Base-by-base conservation (phyloP, 2,329 filamentous ascomycete species). In the Pestalotiopsis sp. region DNA sequence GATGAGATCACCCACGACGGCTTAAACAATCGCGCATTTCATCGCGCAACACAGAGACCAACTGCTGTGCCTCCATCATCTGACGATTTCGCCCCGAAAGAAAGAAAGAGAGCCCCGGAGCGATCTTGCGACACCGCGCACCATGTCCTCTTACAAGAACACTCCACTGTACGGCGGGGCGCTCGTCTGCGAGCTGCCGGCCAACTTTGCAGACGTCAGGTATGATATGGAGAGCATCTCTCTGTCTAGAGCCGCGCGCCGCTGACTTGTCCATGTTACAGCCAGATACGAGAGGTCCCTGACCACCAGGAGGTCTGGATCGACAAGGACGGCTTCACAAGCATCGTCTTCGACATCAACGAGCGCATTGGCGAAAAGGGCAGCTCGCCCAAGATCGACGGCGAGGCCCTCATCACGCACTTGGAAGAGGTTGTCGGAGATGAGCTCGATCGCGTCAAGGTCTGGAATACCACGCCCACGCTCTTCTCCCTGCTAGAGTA, bases 261-360 rank as follows among this genome's bases (percentile, higher is more conserved):
- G 58, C 65, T 49, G 57, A 56, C 36, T 36, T 36, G 39, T 14
- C 27, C 38, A 23, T 38, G 3, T 38, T n/a, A 66, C 70, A 93
- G 92, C 82, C 87, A 87, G 67, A 86, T 94, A 73, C 90, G 92
- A 71, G 88, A 94, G 81, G 90, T 95, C 4, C 92, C 92, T 64
- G 91, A 95, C 78, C 93, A 97, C 80, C 95, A 98, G 83, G 95
- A 98, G 84, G 92, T 98, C 74, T 97, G 91, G 83, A 91, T 98
- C 76, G 94, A 97, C 78, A 87, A 88, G 72, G 87, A 92, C 71
- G 94, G 94, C 64, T 95, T 95, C 80, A 93, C 93, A 3, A 94
- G 89, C 81, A 90, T 97, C 78, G 95, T 97, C 74, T 88, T 98
- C 80, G 95, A 98, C 76, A 93, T 98, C 76, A 92, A 93, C 67